These are phyloP conservation scores for Penicillium waksmanii DNA, from an alignment of 495 filamentous ascomycete genomes.

Conservation along the genomic window DNA sequence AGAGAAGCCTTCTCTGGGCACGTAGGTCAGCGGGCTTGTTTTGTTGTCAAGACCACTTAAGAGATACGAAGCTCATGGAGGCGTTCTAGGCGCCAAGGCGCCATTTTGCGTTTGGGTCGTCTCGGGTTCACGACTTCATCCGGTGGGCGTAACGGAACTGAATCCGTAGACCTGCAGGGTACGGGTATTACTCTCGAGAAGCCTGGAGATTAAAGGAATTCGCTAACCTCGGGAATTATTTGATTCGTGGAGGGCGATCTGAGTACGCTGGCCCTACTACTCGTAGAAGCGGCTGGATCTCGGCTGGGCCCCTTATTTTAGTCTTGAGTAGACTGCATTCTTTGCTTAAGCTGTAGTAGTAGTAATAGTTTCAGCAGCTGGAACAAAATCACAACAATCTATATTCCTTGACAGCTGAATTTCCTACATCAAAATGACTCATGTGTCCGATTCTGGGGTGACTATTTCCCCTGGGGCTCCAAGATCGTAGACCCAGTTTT, in stretches of 20 bases:
- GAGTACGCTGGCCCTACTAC: neutral
- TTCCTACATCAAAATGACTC: neutral
- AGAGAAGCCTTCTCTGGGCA: conserved; percentile 7
- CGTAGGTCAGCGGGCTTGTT: neutral
- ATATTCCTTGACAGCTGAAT: neutral
- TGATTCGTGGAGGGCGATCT: conserved; percentile 2
- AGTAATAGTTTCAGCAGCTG: neutral
- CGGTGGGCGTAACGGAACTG: neutral
- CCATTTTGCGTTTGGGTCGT: neutral
- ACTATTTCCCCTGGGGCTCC: neutral
- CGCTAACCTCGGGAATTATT: neutral
- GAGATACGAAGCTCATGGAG: conserved; percentile 4
- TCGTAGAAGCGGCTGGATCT: neutral
- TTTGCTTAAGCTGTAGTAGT: neutral
- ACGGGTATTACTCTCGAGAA: neutral
- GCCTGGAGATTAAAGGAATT: neutral
- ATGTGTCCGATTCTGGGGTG: neutral
- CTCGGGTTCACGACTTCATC: conserved; percentile 3
- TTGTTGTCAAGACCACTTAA: conserved; percentile 2
- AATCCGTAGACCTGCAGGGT: neutral
- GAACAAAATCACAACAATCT: neutral
- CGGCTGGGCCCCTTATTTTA: neutral
- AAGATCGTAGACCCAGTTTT: conserved; percentile 2
- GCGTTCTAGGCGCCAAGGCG: conserved; percentile 9
- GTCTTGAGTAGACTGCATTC: neutral